Evolutionary conservation across 805 yeast genomes (phyloP), one percentile per base, ranked within the genome.

Genomic region (Wickerhamomyces pijperi): DNA sequence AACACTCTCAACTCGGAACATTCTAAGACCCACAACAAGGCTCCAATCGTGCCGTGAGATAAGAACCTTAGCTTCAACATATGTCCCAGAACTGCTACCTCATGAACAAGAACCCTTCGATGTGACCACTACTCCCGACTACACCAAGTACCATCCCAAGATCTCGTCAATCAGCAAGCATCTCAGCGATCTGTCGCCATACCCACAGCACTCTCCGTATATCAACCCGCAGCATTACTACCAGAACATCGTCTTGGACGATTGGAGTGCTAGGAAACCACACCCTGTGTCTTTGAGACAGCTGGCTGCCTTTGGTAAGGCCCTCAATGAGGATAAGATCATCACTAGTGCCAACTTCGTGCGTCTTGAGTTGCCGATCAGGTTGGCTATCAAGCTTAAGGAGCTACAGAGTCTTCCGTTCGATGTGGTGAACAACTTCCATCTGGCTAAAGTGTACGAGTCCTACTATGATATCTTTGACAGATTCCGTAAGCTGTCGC

Each of bases 251-350:
- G 73, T 79, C 5, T 63, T 86, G 42, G 59, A 74, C 51, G 67
- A 68, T 29, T 84, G 82, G 73, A 65, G 76, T 33, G 65, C 71
- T 37, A 72, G 76, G 46, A 55, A 63, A n/a, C 88, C 95, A 0
- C 86, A 85, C 55, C 95, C 97, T 0, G 94, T 90, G 18, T 80
- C 95, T 1, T 58, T 92, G n/a, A 67, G 85, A 38, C 97, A 90
- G 51, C 60, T 90, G 47, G 95, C 96, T 2, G 86, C 86, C 33
- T 90, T 82, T 55, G 97, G 96, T 36, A 79, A 80, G 49, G 72
- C 72, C 28, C 59, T 90, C 38, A 82, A 86, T 13, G 75, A 74
- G 46, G 84, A 79, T 29, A 87, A 88, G 60, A 68, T 90, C 37
- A 63, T 90, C 11, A 67, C 78, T 33, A 79, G 92, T 45, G 97